Evolutionary conservation across 140 eudicot genomes (phyloP), one percentile per base, ranked within the genome.

Genomic region (Stevia rebaudiana): DNA sequence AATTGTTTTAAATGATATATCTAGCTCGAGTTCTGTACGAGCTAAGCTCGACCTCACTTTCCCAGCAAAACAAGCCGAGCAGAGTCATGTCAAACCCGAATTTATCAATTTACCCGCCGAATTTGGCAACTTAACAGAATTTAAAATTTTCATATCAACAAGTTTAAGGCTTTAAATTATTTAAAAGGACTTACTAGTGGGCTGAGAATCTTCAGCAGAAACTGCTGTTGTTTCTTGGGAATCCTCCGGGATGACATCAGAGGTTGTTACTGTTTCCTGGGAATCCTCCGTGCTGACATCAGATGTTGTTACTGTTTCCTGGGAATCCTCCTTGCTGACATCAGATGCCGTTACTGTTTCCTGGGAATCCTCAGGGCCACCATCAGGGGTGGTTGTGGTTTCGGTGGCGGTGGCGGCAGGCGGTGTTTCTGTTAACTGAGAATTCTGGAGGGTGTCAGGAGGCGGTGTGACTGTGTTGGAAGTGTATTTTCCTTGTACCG

Each of bases 141-240:
- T 33, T 11, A 3, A 25, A 3, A 11, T 19, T 21, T 16, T 24
- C 12, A 41, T 51, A 48, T 13, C 42, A 4, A 5, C 22, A 41
- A 3, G 18, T 10, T 19, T 11, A 25, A 11, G 6, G 22, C 15
- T 16, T 17, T 25, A 11, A 47, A 33, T 65, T 47, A 8, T 36
- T 47, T 5, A 31, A 16, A 58, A 44, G 28, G 52, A 71, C 95
- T 90, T 68, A 86, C 94, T 50, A 31, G 84, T 78, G 52, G 73
- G 55, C 73, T 59, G 76, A 25, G 84, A 72, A 77, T 62, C 81
- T 24, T 63, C 82, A 65, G 39, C 46, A 35, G 84, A 56, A 15
- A 48, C 19, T 21, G 37, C 35, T 22, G 33, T 5, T 11, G 50
- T 21, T 39, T 39, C 67, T 11, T 25, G 51, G 12, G 52, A 61